Evolutionary conservation across 208 protist species (phyloP), one percentile per base, ranked within the genome.

Genomic region (Trypanosoma avium): DNA sequence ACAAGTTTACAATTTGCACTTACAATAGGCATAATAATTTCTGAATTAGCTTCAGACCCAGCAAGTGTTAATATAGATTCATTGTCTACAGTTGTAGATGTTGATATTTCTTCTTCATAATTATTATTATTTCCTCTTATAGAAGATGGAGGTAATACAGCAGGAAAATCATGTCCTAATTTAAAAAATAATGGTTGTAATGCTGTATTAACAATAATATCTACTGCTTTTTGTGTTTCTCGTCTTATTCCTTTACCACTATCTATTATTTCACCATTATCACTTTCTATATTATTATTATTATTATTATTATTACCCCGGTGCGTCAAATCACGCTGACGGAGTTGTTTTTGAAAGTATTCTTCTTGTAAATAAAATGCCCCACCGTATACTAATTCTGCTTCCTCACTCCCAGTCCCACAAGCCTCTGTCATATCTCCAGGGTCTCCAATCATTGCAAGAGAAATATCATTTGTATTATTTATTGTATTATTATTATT

Each of bases 1-100:
- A 75, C 81, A 17, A 94, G 52, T 0, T 70, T 49, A 61, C 82
- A 87, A 9, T 50, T 52, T 32, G 66, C 15, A 62, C 72, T 85
- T 13, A 90, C 84, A 0, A 90, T 76, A 6, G 88, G 88, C 17
- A 94, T 48, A 26, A 94, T 84, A 59, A 94, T 91, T 53, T 83
- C 77, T n/a, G 70, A 58, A n/a, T 81, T 70, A 1, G 67, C 57
- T 22, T 76, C n/a, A 32, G 67, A 29, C 19, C 19, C 60, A 22
- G 57, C 10, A n/a, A 56, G n/a, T n/a, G n/a, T n/a, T n/a, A n/a
- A n/a, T n/a, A n/a, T n/a, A n/a, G n/a, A n/a, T 42, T 42, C 36
- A 42, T 42, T 42, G 12, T 42, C 12, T 42, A 42, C 36, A 13
- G 36, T n/a, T 46, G 26, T 54, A n/a, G 47, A 52, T 29, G 79